Evolutionary conservation across 495 filamentous ascomycete genomes (phyloP).

Genomic region (Neurospora sp.): DNA sequence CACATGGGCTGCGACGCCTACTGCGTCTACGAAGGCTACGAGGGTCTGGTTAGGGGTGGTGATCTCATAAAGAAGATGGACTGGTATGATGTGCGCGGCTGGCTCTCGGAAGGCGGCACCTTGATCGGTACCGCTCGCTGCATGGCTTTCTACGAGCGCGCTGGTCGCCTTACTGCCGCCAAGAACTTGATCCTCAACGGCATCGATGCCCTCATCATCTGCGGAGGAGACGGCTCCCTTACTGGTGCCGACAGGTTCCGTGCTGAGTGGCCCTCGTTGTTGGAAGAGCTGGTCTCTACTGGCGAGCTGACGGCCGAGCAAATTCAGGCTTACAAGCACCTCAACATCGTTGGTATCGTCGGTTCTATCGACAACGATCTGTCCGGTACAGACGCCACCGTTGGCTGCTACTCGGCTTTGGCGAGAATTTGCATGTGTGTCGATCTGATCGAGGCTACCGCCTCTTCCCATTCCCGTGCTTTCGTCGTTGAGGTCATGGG

Average conservation of each 20-base stretch:
- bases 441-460: slow-evolving; percentile 94
- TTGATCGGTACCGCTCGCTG: slow-evolving; percentile 93
- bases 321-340: slow-evolving; percentile 57
- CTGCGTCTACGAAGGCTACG: slow-evolving; percentile 90
- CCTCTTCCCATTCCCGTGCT: slow-evolving; percentile 89
- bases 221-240: slow-evolving; percentile 93
- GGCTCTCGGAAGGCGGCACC: slow-evolving; percentile 88
- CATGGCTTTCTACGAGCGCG: slow-evolving; percentile 76
- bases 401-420: slow-evolving; percentile 91
- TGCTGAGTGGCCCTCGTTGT: slow-evolving; percentile 76
- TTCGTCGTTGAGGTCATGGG: slow-evolving; percentile 99
- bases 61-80: slow-evolving; percentile 75
- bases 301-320: slow-evolving; percentile 60
- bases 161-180: slow-evolving; percentile 70
- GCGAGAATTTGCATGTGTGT: slow-evolving; percentile 87
- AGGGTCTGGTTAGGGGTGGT: slow-evolving; percentile 84
- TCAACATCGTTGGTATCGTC: slow-evolving; percentile 94
- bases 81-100: slow-evolving; percentile 95
- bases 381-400: slow-evolving; percentile 92
- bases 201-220: slow-evolving; percentile 93
- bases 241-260: slow-evolving; percentile 94
- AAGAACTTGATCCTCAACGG: slow-evolving; percentile 89
- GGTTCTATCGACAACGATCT: slow-evolving; percentile 99
- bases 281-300: slow-evolving; percentile 67
- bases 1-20: slow-evolving; percentile 79